These are phyloP conservation scores for Suillus bovinus DNA, from an alignment of 768 basidiomycete species.

Conservation along the genomic window DNA sequence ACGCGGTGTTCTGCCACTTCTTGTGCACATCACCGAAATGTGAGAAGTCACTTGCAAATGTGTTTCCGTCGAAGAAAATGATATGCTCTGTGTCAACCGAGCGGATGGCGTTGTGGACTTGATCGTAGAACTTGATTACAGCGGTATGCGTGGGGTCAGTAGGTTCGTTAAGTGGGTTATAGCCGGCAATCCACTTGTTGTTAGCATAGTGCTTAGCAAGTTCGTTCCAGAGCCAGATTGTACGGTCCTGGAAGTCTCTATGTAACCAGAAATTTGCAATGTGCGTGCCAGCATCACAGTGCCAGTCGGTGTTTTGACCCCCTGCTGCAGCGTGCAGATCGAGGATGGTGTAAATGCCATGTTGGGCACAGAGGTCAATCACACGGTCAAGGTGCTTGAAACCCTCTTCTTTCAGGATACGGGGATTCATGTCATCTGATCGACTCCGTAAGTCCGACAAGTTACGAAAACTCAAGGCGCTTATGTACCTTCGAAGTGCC, in stretches of 20 bases:
- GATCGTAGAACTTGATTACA: slow-evolving; percentile 66
- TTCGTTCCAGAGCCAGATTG: slow-evolving; percentile 75
- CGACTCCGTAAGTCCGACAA: slow-evolving; percentile 10
- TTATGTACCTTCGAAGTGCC: slow-evolving; percentile 55
- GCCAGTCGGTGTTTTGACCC: slow-evolving; percentile 81
- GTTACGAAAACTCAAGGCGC: background rate
- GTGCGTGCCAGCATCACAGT: slow-evolving; percentile 69
- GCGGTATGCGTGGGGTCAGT: slow-evolving; percentile 68
- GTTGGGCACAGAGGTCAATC: slow-evolving; percentile 68
- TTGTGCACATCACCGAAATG: slow-evolving; percentile 64
- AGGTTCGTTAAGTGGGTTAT: slow-evolving; percentile 83
- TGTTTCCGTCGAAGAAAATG: slow-evolving; percentile 84
- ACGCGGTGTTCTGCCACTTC: slow-evolving; percentile 70
- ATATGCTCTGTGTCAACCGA: slow-evolving; percentile 67
- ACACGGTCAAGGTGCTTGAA: slow-evolving; percentile 86
- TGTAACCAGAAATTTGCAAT: slow-evolving; percentile 79
- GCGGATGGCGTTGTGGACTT: slow-evolving; percentile 70
- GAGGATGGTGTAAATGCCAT: slow-evolving; percentile 78
- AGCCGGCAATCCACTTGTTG: slow-evolving; percentile 84
- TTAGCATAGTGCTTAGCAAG: slow-evolving; percentile 74
- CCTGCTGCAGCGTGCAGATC: slow-evolving; percentile 80
- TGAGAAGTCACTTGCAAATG: slow-evolving; percentile 78
- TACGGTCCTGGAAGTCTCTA: slow-evolving; percentile 83
- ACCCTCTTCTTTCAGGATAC: slow-evolving; percentile 69
- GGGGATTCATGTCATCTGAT: slow-evolving; percentile 73